A percentile compares a stretch with the other conserved stretches of the same genome.
These are phyloP conservation scores for Musa schizocarpa DNA, from an alignment of 176 grass and related monocot genomes.

Conservation along the genomic window DNA sequence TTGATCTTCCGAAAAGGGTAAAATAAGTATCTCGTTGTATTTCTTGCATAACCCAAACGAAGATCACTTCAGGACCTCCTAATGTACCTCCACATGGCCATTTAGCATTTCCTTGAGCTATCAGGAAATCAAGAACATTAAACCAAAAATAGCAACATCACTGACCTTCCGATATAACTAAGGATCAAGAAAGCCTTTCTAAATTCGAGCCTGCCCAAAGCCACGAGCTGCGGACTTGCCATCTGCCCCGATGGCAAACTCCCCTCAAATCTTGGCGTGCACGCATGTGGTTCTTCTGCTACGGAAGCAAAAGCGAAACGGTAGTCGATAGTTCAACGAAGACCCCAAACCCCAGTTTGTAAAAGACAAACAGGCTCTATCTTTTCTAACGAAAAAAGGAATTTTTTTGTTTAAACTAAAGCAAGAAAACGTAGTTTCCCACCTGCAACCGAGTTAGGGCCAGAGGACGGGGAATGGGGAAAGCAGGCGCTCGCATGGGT, in stretches of 20 bases:
- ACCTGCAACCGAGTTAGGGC: background rate
- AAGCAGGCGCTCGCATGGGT: background rate
- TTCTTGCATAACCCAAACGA: too few species aligned
- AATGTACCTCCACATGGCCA: background rate
- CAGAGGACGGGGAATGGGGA: background rate
- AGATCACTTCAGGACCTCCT: too few species aligned
- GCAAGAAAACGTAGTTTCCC: too few species aligned
- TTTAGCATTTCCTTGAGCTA: background rate
- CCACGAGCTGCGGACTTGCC: conserved; percentile 31
- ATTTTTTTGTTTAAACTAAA: too few species aligned
- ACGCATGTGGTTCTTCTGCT: background rate
- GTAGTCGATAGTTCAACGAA: background rate
- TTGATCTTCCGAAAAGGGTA: too few species aligned
- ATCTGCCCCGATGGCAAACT: background rate
- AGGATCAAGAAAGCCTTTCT: conserved; percentile 40
- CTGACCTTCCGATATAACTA: conserved; percentile 45
- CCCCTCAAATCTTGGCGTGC: background rate
- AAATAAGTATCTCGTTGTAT: too few species aligned
- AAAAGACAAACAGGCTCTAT: too few species aligned
- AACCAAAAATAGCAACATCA: background rate
- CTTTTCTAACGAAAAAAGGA: too few species aligned
- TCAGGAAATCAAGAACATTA: background rate
- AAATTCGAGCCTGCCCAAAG: conserved; percentile 51
- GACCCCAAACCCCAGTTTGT: too few species aligned
- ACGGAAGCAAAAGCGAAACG: background rate